Evolutionary conservation across 306 rosid genomes (phyloP), one percentile per base, ranked within the genome.

Genomic region (Quercus berberidifolia): DNA sequence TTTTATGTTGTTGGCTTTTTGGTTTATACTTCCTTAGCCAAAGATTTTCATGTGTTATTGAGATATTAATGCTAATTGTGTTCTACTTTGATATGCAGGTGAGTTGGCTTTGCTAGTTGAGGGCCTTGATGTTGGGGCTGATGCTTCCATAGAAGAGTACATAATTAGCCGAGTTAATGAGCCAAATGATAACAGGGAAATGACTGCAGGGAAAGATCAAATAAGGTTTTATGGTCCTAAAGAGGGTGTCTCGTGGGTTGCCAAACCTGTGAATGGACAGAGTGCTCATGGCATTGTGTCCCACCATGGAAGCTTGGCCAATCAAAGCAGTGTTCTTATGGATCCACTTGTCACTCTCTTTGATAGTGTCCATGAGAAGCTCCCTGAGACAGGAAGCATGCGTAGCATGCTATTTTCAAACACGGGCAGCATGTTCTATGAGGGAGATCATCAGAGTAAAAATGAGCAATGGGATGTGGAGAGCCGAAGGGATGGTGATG

Each of bases 41-140:
- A 46, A 46, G 52, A 46, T 12, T 46, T 46, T 46, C 52, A 46
- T 46, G 15, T 46, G 15, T 46, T 46, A 46, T 6, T 38, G 43
- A 38, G 10, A 38, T 38, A 38, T 38, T 38, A 38, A 38, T 38
- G 52, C 52, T 11, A 11, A 9, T 46, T 11, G 11, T 46, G 3
- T 15, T 46, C 15, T 46, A 46, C 78, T 69, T 28, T 81, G 62
- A 83, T 86, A 81, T 74, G 72, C 87, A 94, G 97, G 94, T 84
- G 98, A 94, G 89, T 81, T 94, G 97, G 98, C 98, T 88, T 87
- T 94, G 64, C 83, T 94, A 82, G 97, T 92, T 55, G 98, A 94
- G 94, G 98, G 98, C 80, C 97, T 94, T 79, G 92, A 89, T 72
- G 92, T 86, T 64, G 97, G 95, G 58, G 89, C 85, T 73, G 97